Evolutionary conservation across 352 stramenopile genomes (phyloP).

Genomic region (Thalassiosira hispida): DNA sequence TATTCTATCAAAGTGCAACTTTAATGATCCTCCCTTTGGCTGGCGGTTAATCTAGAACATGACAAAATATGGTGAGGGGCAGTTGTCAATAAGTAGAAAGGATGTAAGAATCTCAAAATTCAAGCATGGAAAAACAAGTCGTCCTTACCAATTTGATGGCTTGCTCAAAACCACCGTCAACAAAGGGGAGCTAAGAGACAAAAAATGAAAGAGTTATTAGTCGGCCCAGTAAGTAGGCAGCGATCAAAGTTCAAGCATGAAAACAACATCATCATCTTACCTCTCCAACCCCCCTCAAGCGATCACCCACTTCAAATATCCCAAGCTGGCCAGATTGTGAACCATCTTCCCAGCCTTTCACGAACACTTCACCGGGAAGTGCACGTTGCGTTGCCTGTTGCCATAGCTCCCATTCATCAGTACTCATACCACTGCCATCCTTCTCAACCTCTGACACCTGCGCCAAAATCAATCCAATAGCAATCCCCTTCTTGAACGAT

Average conservation of each 20-base stretch:
- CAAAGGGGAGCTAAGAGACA: conserved; percentile 64
- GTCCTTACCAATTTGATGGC: conserved; percentile 64
- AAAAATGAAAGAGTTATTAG: too few relatives aligned
- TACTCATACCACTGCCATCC: conserved; percentile 29
- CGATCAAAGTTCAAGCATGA: too few relatives aligned
- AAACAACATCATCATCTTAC: too few relatives aligned
- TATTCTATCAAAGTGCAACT: conserved; percentile 74
- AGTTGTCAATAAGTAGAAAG: too few relatives aligned
- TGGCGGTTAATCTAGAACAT: conserved; percentile 50
- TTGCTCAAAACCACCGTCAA: conserved; percentile 68
- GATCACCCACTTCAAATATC: conserved; percentile 81
- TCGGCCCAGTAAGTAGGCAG: too few relatives aligned
- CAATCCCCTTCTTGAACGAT: conserved; percentile 60
- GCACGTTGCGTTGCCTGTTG: conserved; percentile 58
- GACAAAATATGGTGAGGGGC: not conserved
- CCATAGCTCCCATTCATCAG: conserved; percentile 51
- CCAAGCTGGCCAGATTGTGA: conserved; percentile 71
- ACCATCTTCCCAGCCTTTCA: conserved; percentile 59
- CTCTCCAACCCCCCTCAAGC: conserved; percentile 70
- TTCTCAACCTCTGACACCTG: conserved; percentile 47
- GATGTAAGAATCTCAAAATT: not conserved
- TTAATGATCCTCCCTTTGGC: conserved; percentile 47
- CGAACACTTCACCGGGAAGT: conserved; percentile 71
- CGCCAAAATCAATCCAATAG: conserved; percentile 68
- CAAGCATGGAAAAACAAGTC: not conserved